phyloP scores from a whole-genome alignment of 345 rosid species.

The Eucalyptus sp. region DNA sequence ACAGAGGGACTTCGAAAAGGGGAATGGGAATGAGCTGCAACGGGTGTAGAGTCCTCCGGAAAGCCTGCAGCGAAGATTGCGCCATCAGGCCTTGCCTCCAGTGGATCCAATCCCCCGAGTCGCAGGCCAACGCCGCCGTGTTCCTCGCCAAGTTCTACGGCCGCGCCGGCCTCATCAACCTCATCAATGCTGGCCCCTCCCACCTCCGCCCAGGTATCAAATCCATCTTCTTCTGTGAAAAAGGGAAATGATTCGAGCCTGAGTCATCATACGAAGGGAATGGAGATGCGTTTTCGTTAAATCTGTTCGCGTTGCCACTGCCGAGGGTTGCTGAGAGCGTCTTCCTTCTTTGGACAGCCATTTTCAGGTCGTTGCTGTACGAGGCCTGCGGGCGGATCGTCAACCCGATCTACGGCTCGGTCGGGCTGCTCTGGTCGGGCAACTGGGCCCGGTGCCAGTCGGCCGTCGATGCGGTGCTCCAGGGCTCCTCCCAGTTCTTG shows the following conservation, averaged over 20 bases:
- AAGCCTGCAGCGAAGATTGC: constrained; percentile 29
- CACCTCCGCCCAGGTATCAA: constrained; percentile 29
- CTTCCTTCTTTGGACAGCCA: constrained; percentile 4
- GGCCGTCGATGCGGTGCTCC: constrained; percentile 12
- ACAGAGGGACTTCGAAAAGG: not conserved
- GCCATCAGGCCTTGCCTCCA: constrained; percentile 28
- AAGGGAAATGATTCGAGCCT: not conserved
- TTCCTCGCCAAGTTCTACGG: constrained; percentile 38
- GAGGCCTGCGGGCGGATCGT: constrained; percentile 61
- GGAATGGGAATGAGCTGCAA: constrained; percentile 21
- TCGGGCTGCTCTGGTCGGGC: constrained; percentile 45
- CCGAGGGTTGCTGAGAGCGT: not conserved
- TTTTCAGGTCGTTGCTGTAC: constrained; percentile 48
- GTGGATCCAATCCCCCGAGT: constrained; percentile 25
- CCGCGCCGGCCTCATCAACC: constrained; percentile 35
- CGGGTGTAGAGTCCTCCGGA: constrained; percentile 35
- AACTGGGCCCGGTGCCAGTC: constrained; percentile 57
- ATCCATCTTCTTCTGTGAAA: not conserved
- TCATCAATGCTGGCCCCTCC: constrained; percentile 27
- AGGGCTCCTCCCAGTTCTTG: not conserved
- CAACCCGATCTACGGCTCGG: constrained; percentile 49
- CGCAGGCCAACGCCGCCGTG: constrained; percentile 30
- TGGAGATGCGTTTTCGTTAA: not conserved
- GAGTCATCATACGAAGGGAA: not conserved
- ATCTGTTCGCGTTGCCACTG: not conserved